Base-by-base conservation (phyloP, 1,139 yeast genomes). In the Taiozyma sp. region DNA sequence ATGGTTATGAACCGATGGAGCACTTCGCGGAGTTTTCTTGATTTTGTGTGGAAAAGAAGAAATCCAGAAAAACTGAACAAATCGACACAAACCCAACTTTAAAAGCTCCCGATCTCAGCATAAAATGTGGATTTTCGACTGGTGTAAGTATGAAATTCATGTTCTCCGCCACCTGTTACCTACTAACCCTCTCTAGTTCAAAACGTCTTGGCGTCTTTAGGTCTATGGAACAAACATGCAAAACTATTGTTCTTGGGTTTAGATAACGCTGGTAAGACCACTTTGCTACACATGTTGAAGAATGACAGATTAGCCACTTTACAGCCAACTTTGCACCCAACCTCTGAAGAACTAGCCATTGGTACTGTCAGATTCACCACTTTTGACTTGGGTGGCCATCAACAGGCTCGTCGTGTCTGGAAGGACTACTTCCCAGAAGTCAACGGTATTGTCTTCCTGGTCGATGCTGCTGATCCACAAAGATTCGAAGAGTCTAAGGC, bases 361-460 rank as follows among this genome's bases (percentile, higher is more conserved):
- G 99, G 98, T 59, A 87, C 88, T 60, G 96, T 93, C 58, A 87
- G 93, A 71, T 93, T 93, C 79, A 93, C 99, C 55, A 95, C 99
- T 43, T 93, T 93, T 65, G 99, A 93, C 72, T 80, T 93, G 65
- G 99, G 99, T 71, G 99, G 99, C 44, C 99, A 93, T 76, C 86
- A 82, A 70, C 97, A 92, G 74, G 99, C 99, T 47, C 92, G 99
- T 76, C 90, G 99, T 74, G 83, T 93, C 68, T 93, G 99, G 99
- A 92, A 91, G 70, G 98, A 93, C 70, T 93, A 93, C 72, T 93
- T 95, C 84, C 99, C 99, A 51, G 99, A 93, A 73, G 99, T 93
- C 51, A 88, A 91, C 70, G 99, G 98, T 50, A 93, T 93, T 63
- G 98, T 93, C 30, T 95, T 89, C 72, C 79, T 95, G 57, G 98